Base-by-base conservation (phyloP, 345 rosid species). In the Diplotaxis tenuifolia region DNA sequence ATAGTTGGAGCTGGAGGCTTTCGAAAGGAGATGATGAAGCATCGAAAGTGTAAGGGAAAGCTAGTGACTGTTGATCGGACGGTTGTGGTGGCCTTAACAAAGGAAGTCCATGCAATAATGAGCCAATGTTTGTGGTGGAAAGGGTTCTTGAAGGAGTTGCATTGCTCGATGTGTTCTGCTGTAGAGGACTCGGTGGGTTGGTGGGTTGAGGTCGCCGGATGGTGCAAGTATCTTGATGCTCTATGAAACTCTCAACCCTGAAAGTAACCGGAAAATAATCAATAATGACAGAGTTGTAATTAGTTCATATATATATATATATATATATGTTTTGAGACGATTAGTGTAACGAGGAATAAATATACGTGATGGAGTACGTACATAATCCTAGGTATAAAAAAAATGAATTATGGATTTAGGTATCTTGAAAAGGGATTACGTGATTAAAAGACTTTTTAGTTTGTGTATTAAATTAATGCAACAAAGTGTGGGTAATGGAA, bases 191-290 rank as follows among this genome's bases (percentile, higher is more conserved):
- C 25, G 25, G 59, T 28, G 47, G 75, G 82, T 66, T 34, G 81
- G 82, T 23, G 86, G 67, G 38, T 79, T 74, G 45, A 85, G 75
- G 42, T 6, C 83, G 83, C 27, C 90, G 85, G 82, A 87, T 82
- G 60, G 74, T 80, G 88, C 98, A 94, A 29, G 85, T 74, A 71
- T 91, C 98, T 84, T 94, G 97, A 56, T 94, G 98, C 74, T 94
- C 97, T n/a, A 94, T 94, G 83, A 94, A 94, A 72, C 97, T 91
- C 85, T 94, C 97, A 62, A 91, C 98, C 82, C 98, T 94, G 68
- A 21, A 50, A 42, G 12, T 60, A 54, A 29, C 10, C 9, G 10
- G 3, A 10, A 19, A 15, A 62, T 5, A 68, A 67, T 22, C 45
- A 67, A 74, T 15, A 74, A 49, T 57, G 67, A 62, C 31, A n/a